phyloP scores from a whole-genome alignment of 768 basidiomycete genomes.

The Kwoniella sp. region DNA sequence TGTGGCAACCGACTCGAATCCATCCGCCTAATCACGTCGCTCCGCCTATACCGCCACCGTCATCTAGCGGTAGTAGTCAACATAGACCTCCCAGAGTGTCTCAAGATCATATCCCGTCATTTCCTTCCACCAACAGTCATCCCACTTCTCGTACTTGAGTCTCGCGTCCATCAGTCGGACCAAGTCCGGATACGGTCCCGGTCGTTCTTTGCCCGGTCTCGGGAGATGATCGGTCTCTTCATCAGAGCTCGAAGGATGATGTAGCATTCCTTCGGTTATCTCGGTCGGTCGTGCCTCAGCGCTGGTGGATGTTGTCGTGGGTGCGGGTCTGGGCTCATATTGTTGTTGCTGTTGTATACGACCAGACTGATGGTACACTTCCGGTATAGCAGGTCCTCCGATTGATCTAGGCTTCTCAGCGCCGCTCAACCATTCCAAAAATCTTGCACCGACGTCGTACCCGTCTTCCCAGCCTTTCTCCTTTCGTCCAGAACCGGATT shows the following conservation, averaged over 20 bases:
- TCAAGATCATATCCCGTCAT: slow-evolving; percentile 36
- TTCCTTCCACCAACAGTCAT: slow-evolving; percentile 39
- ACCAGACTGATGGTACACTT: background rate
- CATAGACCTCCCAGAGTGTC: slow-evolving; percentile 39
- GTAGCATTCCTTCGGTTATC: slow-evolving; percentile 4
- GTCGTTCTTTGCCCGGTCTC: background rate
- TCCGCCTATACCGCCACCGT: too few species aligned
- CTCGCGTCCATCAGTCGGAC: slow-evolving; percentile 31
- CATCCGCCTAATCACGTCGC: too few species aligned
- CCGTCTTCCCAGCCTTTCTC: slow-evolving; percentile 46
- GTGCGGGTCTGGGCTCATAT: background rate
- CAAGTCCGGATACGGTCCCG: slow-evolving; percentile 36
- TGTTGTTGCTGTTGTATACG: background rate
- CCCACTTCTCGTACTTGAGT: slow-evolving; percentile 34
- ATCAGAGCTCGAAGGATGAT: background rate
- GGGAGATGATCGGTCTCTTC: background rate
- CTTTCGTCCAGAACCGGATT: slow-evolving; percentile 32
- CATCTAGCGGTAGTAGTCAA: slow-evolving; percentile 30
- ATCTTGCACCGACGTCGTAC: slow-evolving; percentile 45
- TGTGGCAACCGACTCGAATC: too few species aligned
- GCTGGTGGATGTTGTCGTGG: background rate
- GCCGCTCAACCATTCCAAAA: slow-evolving; percentile 36
- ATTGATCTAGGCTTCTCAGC: background rate
- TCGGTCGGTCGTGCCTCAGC: slow-evolving; percentile 2
- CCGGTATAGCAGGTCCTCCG: background rate